phyloP scores from a whole-genome alignment of 1,139 yeast genomes.

The Keqinozyma sinolaborantium region DNA sequence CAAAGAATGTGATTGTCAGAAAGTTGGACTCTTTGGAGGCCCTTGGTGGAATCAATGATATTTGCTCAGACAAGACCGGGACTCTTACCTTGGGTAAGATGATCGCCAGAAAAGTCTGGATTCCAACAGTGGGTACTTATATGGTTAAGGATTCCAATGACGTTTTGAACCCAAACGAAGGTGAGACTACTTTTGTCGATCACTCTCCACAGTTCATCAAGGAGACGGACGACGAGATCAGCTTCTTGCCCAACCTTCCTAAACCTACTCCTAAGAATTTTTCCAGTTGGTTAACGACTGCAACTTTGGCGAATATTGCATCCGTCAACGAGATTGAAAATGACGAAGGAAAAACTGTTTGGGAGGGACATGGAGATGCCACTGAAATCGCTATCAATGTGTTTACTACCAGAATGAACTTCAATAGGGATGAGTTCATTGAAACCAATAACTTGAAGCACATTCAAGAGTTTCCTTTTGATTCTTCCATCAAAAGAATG shows the following conservation, averaged over 20 bases:
- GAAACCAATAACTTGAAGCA: slow-evolving; percentile 13
- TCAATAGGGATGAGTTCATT: slow-evolving; percentile 16
- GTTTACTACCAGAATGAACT: slow-evolving; percentile 23
- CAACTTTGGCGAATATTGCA: slow-evolving; percentile 34
- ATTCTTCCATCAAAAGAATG: slow-evolving; percentile 44
- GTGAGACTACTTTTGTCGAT: slow-evolving; percentile 21
- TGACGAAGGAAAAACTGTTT: slow-evolving; percentile 22
- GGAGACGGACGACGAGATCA: slow-evolving; percentile 29
- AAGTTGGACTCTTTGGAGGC: slow-evolving; percentile 46
- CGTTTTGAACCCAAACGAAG: slow-evolving; percentile 40
- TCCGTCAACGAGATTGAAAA: slow-evolving; percentile 22
- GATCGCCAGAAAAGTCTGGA: slow-evolving; percentile 38
- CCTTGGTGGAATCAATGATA: slow-evolving; percentile 47
- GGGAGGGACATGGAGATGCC: slow-evolving; percentile 38
- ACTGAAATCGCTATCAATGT: slow-evolving; percentile 38
- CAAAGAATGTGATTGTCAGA: slow-evolving; percentile 42
- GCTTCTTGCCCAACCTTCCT: slow-evolving; percentile 13
- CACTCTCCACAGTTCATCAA: slow-evolving; percentile 21
- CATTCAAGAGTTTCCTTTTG: slow-evolving; percentile 30
- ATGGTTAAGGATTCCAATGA: slow-evolving; percentile 30
- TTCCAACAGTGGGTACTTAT: slow-evolving; percentile 33
- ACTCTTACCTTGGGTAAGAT: slow-evolving; percentile 50
- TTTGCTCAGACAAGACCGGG: slow-evolving; percentile 55
- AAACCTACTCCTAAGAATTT: slow-evolving; percentile 6
- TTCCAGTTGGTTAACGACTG: slow-evolving; percentile 23